Percentiles rank a stretch among this genome's conserved stretches.
Evolutionary conservation across 805 yeast species (phyloP).

Genomic region (Tetrapisispora namnaoensis): DNA sequence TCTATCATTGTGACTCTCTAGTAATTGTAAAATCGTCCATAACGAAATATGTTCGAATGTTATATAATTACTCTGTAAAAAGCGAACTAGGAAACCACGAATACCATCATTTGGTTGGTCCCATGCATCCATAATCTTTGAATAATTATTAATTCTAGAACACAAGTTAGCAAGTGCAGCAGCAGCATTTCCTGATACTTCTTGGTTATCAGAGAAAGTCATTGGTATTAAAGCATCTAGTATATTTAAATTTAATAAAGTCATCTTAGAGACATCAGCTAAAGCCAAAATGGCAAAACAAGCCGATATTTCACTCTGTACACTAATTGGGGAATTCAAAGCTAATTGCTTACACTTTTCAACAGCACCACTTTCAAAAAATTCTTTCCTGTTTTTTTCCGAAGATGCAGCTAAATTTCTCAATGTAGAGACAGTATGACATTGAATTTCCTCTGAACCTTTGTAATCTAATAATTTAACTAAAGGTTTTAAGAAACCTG

Average conservation of each 20-base stretch:
- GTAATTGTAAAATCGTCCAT: slow-evolving; percentile 89
- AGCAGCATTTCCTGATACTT: slow-evolving; percentile 96
- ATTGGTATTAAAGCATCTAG: slow-evolving; percentile 85
- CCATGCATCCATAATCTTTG: slow-evolving; percentile 73
- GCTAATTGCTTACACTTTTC: slow-evolving; percentile 85
- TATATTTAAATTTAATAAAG: slow-evolving; percentile 72
- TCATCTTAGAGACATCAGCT: slow-evolving; percentile 87
- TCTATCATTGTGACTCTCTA: slow-evolving; percentile 73
- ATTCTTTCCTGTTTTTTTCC: slow-evolving; percentile 83
- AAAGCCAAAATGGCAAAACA: slow-evolving; percentile 94
- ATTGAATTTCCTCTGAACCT: slow-evolving; percentile 92
- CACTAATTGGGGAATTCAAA: slow-evolving; percentile 75
- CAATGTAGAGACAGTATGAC: slow-evolving; percentile 94
- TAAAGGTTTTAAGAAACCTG: slow-evolving; percentile 89
- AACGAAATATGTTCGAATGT: slow-evolving; percentile 96
- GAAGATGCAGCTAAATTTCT: slow-evolving; percentile 94
- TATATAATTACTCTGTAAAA: slow-evolving; percentile 73
- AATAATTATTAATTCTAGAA: slow-evolving; percentile 78
- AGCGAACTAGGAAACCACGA: slow-evolving; percentile 69
- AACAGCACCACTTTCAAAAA: slow-evolving; percentile 92
- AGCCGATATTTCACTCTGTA: slow-evolving; percentile 93
- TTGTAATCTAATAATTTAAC: slow-evolving; percentile 74
- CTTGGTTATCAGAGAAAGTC: slow-evolving; percentile 78
- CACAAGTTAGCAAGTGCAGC: slow-evolving; percentile 96
- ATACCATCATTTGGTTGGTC: slow-evolving; percentile 74